phyloP scores from a whole-genome alignment of 2,329 filamentous ascomycete genomes.

The Colletotrichum chrysophilum region DNA sequence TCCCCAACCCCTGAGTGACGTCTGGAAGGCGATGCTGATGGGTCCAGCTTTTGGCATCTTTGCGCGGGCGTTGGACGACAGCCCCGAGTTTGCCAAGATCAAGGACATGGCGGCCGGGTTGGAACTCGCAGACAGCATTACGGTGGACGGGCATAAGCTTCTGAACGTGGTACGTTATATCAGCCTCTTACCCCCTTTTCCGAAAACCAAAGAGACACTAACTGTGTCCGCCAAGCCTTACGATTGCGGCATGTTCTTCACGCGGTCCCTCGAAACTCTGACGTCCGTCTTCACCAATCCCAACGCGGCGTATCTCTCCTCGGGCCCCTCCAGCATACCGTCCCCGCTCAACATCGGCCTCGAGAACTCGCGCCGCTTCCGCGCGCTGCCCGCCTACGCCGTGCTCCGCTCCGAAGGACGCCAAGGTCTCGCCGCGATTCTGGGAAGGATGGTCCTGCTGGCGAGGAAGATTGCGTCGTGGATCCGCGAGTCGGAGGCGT shows the following conservation, averaged over 20 bases:
- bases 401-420: slow-evolving; percentile 77
- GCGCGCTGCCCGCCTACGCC: slow-evolving; percentile 88
- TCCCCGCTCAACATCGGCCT: slow-evolving; percentile 87
- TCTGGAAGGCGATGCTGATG: not conserved
- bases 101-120: slow-evolving; percentile 64
- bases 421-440: slow-evolving; percentile 70
- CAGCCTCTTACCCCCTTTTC: not conserved
- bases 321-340: slow-evolving; percentile 57
- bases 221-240: slow-evolving; percentile 64
- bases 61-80: slow-evolving; percentile 66
- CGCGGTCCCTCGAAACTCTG: slow-evolving; percentile 63
- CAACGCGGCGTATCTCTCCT: slow-evolving; percentile 79
- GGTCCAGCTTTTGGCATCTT: slow-evolving; percentile 81
- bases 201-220: not conserved
- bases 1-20: not conserved
- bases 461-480: slow-evolving; percentile 71
- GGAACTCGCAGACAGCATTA: slow-evolving; percentile 85
- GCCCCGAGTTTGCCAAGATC: slow-evolving; percentile 59
- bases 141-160: slow-evolving; percentile 88
- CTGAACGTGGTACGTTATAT: slow-evolving; percentile 74
- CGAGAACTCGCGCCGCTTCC: slow-evolving; percentile 90
- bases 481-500: slow-evolving; percentile 64
- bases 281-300: slow-evolving; percentile 78
- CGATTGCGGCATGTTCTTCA: slow-evolving; percentile 90
- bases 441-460: slow-evolving; percentile 74